phyloP scores from a whole-genome alignment of 2,329 filamentous ascomycete genomes.

The Penicillium sp. region DNA sequence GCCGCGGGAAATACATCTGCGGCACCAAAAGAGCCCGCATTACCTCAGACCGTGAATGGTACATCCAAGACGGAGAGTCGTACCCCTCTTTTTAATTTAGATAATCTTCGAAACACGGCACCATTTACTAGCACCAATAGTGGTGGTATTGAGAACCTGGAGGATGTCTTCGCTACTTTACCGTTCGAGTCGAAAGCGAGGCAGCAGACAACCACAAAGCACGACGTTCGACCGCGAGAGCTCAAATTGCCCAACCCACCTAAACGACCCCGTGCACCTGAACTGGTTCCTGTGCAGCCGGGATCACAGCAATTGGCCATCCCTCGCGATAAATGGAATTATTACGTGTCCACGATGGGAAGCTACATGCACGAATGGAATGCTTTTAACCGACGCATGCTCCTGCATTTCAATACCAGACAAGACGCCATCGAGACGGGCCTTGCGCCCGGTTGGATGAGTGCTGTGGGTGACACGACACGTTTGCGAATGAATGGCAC shows the following conservation, averaged over 20 bases:
- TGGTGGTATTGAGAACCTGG: slow-evolving; percentile 57
- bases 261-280: slow-evolving; percentile 49
- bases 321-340: slow-evolving; percentile 53
- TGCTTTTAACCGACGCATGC: slow-evolving; percentile 58
- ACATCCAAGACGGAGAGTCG: slow-evolving; percentile 18
- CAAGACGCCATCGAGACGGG: slow-evolving; percentile 53
- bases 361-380: slow-evolving; percentile 62
- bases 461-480: slow-evolving; percentile 54
- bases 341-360: slow-evolving; percentile 58
- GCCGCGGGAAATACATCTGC: slow-evolving; percentile 10
- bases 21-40: slow-evolving; percentile 16
- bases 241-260: slow-evolving; percentile 58
- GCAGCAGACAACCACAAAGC: slow-evolving; percentile 46
- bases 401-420: slow-evolving; percentile 59
- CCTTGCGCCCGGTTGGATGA: slow-evolving; percentile 55
- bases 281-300: slow-evolving; percentile 19
- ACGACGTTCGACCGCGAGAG: slow-evolving; percentile 39
- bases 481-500: slow-evolving; percentile 36
- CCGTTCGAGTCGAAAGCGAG: slow-evolving; percentile 63
- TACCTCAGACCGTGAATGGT: slow-evolving; percentile 10
- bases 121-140: slow-evolving; percentile 54
- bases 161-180: slow-evolving; percentile 57
- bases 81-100: slow-evolving; percentile 49
- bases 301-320: slow-evolving; percentile 44
- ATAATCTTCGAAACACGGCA: slow-evolving; percentile 54